Conservation (phyloP, 345 rosid species). For the Eucalyptus cladocalyx region DNA sequence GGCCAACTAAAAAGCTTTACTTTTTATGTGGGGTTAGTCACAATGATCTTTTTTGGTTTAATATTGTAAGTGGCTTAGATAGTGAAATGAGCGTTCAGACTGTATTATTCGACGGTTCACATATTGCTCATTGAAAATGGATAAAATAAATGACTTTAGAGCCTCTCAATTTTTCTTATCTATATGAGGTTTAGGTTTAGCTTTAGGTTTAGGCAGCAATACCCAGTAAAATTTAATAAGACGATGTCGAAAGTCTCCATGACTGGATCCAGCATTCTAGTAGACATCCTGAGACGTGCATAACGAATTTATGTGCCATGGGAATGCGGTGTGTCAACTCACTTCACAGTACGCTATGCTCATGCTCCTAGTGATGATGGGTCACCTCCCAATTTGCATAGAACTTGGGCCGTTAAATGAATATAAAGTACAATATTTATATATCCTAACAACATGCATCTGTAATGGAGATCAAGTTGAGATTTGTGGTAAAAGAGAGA, state of each 20-base stretch:
- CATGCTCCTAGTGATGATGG: background rate
- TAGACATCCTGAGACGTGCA: background rate
- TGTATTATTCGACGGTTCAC: background rate
- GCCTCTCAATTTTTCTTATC: background rate
- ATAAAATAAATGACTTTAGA: background rate
- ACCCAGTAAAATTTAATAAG: background rate
- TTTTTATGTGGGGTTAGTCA: background rate
- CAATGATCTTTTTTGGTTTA: background rate
- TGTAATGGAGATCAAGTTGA: background rate
- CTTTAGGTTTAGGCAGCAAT: background rate
- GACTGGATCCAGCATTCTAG: background rate
- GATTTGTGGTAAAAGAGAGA: background rate
- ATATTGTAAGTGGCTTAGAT: background rate
- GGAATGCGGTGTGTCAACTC: background rate
- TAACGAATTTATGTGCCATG: background rate
- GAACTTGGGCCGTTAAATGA: background rate
- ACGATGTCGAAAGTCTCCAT: background rate
- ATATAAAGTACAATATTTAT: too few species aligned
- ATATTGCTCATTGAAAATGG: background rate
- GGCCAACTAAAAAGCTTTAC: background rate
- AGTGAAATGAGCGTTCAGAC: background rate
- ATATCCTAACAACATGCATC: too few species aligned
- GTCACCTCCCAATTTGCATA: background rate
- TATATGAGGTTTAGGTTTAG: background rate
- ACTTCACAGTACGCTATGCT: background rate